These are phyloP conservation scores for Aristolochia fimbriata DNA, from an alignment of 164 flowering plant species.

Conservation along the genomic window DNA sequence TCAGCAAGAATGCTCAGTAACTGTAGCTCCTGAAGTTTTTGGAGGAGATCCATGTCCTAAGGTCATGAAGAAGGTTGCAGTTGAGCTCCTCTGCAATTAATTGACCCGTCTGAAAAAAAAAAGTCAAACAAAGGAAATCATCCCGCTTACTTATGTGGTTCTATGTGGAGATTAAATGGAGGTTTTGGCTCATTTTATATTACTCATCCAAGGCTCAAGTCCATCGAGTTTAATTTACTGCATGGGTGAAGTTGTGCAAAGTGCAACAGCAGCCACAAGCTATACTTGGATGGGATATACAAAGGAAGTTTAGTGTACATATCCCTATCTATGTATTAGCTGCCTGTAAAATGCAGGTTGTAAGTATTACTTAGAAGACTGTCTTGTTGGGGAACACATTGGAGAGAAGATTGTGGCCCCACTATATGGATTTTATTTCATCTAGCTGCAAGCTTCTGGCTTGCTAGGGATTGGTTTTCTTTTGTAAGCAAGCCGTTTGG, in stretches of 20 bases:
- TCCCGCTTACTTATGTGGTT: not conserved
- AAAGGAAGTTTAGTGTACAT: not conserved
- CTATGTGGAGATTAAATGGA: not conserved
- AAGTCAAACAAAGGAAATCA: constrained; percentile 1
- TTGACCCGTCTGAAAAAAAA: not conserved
- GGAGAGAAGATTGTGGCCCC: not conserved
- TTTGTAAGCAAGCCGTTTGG: constrained; percentile 1
- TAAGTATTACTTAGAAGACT: not conserved
- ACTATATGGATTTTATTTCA: not conserved
- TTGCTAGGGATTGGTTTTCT: constrained; percentile 3
- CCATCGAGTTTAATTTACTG: not conserved
- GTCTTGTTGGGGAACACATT: not conserved
- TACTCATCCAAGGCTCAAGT: not conserved
- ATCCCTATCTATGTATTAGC: not conserved
- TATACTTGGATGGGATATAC: not conserved
- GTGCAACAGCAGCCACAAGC: constrained; percentile 5
- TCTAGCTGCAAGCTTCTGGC: not conserved
- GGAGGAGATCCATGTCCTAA: constrained; percentile 85
- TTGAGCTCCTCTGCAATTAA: constrained; percentile 53
- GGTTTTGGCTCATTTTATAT: not conserved
- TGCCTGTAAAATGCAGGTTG: constrained; percentile 1
- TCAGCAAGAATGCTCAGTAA: constrained; percentile 62
- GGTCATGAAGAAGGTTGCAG: constrained; percentile 61
- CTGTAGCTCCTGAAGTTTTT: constrained; percentile 63
- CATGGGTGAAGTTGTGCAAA: constrained; percentile 4